Evolutionary conservation across 225 moss, liverwort and hornwort genomes (phyloP).

Genomic region (Ulota crispa): DNA sequence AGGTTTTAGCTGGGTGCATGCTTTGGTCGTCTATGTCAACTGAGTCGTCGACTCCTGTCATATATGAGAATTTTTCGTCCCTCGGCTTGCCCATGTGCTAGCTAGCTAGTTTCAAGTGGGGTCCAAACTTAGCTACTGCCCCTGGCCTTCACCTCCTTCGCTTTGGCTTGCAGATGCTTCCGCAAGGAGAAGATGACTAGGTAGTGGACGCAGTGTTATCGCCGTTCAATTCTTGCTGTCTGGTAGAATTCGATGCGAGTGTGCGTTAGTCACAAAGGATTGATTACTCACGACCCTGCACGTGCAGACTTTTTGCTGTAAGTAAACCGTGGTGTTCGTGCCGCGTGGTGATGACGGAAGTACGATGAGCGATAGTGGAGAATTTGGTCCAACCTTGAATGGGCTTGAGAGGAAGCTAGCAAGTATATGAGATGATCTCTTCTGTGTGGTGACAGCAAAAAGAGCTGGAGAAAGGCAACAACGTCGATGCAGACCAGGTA

Average conservation of each 20-base stretch:
- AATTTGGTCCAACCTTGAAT: neutral
- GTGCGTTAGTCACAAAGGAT: neutral
- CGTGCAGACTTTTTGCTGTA: neutral
- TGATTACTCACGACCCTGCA: neutral
- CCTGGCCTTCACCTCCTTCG: neutral
- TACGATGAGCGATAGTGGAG: neutral
- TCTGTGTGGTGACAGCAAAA: slow-evolving; percentile 2
- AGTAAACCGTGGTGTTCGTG: neutral
- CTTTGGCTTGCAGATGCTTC: slow-evolving; percentile 15
- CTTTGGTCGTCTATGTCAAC: slow-evolving; percentile 29
- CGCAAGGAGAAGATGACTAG: neutral
- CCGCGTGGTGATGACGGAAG: neutral
- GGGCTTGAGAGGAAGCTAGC: neutral
- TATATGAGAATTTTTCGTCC: slow-evolving; percentile 7
- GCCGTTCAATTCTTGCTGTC: neutral
- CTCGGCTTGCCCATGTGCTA: neutral
- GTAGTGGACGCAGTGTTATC: slow-evolving; percentile 10
- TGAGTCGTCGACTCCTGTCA: slow-evolving; percentile 12
- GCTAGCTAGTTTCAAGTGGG: slow-evolving; percentile 16
- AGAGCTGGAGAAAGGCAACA: neutral
- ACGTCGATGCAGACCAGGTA: slow-evolving; percentile 24
- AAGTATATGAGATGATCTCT: slow-evolving; percentile 8
- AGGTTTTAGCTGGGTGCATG: neutral
- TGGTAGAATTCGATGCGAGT: neutral
- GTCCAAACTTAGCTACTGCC: slow-evolving; percentile 12